These are phyloP conservation scores for Penicillium psychrosexuale DNA, from an alignment of 2,329 filamentous ascomycete species.

Conservation along the genomic window DNA sequence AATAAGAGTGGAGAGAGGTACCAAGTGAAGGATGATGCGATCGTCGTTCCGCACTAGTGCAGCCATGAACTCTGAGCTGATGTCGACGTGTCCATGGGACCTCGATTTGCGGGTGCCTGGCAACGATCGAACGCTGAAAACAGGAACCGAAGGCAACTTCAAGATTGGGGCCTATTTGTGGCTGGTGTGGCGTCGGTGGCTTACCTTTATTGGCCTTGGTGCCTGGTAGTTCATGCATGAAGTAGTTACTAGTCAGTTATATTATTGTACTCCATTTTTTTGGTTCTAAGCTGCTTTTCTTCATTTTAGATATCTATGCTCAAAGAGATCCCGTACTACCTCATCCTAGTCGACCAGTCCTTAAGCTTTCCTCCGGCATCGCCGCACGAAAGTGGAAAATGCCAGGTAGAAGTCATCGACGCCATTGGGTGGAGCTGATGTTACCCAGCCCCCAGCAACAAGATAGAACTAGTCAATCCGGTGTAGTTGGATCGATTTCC, in stretches of 20 bases:
- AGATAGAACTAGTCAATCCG: not conserved
- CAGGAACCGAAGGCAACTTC: not conserved
- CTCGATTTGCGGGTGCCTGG: not conserved
- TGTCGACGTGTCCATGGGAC: conserved; percentile 8
- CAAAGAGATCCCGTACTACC: not conserved
- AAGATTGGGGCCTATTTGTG: not conserved
- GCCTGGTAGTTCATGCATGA: no score
- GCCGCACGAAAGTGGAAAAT: not conserved
- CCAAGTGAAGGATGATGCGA: conserved; percentile 77
- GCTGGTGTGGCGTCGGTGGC: not conserved
- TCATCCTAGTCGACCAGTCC: not conserved
- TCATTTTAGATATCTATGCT: not conserved
- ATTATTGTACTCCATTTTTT: no score
- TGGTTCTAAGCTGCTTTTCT: no score
- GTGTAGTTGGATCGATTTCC: not conserved
- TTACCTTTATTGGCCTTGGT: not conserved
- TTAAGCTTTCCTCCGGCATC: not conserved
- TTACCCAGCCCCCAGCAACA: not conserved
- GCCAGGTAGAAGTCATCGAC: not conserved
- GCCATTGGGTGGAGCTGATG: not conserved
- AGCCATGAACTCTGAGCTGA: conserved; percentile 16
- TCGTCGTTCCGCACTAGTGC: conserved; percentile 52
- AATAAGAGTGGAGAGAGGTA: conserved; percentile 42
- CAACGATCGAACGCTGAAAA: not conserved
- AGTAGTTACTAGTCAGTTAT: no score